Evolutionary conservation across 768 basidiomycete genomes (phyloP).

Genomic region (Coprinopsis sp.): DNA sequence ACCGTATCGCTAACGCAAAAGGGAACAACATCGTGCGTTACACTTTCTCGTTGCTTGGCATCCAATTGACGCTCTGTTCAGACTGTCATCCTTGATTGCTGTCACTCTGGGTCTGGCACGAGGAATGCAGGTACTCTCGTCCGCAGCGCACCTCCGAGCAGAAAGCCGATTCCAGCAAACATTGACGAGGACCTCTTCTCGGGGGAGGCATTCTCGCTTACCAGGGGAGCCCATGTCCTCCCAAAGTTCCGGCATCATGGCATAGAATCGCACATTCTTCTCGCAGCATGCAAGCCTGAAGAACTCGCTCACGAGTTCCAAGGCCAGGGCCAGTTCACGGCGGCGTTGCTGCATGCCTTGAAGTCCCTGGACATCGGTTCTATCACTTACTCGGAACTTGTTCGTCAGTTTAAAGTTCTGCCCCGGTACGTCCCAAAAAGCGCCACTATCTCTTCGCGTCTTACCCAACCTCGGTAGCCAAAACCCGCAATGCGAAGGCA

Average conservation of each 20-base stretch:
- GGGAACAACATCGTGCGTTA: conserved; percentile 17
- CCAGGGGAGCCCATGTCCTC: not conserved
- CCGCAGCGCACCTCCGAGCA: not conserved
- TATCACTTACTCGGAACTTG: conserved; percentile 10
- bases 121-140: not conserved
- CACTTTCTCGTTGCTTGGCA: not conserved
- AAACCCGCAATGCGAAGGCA: conserved; percentile 19
- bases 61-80: not conserved
- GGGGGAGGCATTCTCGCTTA: not conserved
- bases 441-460: too few species aligned
- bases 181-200: conserved; percentile 3
- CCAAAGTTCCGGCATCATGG: conserved; percentile 2
- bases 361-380: not conserved
- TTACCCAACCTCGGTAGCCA: conserved; percentile 5
- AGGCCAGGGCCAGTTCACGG: conserved; percentile 11
- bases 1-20: conserved; percentile 9
- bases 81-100: conserved; percentile 18
- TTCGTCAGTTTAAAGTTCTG: conserved; percentile 1
- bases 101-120: conserved; percentile 14
- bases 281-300: conserved; percentile 10
- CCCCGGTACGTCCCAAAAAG: not conserved
- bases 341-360: conserved; percentile 9
- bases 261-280: conserved; percentile 10
- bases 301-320: conserved; percentile 11
- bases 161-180: not conserved